Evolutionary conservation across 495 filamentous ascomycete species (phyloP).

Genomic region (Xylaria nigripes): DNA sequence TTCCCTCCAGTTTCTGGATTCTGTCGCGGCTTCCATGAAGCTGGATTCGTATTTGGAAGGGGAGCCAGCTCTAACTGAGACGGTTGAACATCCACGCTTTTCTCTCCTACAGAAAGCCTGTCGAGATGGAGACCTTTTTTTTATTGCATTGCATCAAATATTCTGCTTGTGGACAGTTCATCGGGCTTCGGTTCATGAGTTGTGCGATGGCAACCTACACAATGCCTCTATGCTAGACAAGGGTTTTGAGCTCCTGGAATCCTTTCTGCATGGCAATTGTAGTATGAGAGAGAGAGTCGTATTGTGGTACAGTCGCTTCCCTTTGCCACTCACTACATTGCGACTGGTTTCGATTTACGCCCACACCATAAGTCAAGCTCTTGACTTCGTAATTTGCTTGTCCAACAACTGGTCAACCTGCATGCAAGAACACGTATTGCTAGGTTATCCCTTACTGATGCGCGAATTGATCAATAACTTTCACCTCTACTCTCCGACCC

Average conservation of each 20-base stretch:
- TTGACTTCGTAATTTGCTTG: conserved; percentile 32
- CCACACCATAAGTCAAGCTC: conserved; percentile 17
- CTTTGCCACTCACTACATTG: conserved; percentile 29
- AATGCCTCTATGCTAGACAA: conserved; percentile 18
- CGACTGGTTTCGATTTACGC: conserved; percentile 11
- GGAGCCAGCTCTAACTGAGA: conserved; percentile 1
- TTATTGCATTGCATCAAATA: conserved; percentile 59
- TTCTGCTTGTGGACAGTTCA: conserved; percentile 46
- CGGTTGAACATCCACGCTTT: conserved; percentile 45
- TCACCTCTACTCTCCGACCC: conserved; percentile 43
- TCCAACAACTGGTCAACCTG: conserved; percentile 15
- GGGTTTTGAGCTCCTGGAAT: conserved; percentile 33
- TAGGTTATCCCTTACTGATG: conserved; percentile 50
- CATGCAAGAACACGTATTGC: conserved; percentile 7
- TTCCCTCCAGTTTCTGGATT: conserved; percentile 8
- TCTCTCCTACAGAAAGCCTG: conserved; percentile 52
- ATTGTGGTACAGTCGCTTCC: conserved; percentile 48
- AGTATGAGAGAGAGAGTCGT: conserved; percentile 29
- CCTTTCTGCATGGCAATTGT: conserved; percentile 35
- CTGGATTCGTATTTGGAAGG: conserved; percentile 4
- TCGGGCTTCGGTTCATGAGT: conserved; percentile 6
- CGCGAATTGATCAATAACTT: conserved; percentile 48
- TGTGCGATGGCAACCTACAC: conserved; percentile 6
- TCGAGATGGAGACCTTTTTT: conserved; percentile 48
- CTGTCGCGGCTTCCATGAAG: background rate